Evolutionary conservation across 352 stramenopile species (phyloP).

Genomic region (Aphanomyces stellatus): DNA sequence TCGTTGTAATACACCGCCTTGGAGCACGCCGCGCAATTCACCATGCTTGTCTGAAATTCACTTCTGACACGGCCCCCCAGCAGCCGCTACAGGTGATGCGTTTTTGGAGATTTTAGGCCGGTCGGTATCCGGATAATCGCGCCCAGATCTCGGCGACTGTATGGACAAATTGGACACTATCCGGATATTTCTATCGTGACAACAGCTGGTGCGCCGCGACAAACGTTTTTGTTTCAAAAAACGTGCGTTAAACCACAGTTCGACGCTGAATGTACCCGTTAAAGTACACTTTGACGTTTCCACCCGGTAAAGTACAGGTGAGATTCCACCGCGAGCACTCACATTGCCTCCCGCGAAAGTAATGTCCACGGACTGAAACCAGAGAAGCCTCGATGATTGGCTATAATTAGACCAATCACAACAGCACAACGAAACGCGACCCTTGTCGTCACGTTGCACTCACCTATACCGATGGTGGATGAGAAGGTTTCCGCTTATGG

Average conservation of each 20-base stretch:
- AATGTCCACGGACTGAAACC: background rate
- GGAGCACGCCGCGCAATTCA: slow-evolving; percentile 20
- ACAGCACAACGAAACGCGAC: too few species aligned
- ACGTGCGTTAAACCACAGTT: too few species aligned
- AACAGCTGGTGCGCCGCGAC: too few species aligned
- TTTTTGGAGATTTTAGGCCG: too few species aligned
- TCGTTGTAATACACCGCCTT: slow-evolving; percentile 25
- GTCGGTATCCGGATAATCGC: background rate
- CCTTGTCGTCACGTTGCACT: too few species aligned
- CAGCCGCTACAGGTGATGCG: too few species aligned
- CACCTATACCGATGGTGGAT: too few species aligned
- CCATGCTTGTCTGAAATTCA: background rate
- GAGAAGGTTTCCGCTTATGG: too few species aligned
- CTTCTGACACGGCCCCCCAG: slow-evolving; percentile 10
- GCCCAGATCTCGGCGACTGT: too few species aligned
- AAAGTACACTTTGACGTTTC: background rate
- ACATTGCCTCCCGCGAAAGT: background rate
- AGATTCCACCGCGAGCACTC: background rate
- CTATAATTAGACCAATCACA: background rate
- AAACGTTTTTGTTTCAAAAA: too few species aligned
- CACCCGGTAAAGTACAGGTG: background rate
- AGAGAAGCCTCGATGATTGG: background rate
- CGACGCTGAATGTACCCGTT: background rate
- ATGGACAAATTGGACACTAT: too few species aligned
- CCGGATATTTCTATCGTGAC: too few species aligned